A percentile compares a stretch with the other conserved stretches of the same genome.
phyloP scores from a whole-genome alignment of 305 asterid species.

The Solanum hybrid region DNA sequence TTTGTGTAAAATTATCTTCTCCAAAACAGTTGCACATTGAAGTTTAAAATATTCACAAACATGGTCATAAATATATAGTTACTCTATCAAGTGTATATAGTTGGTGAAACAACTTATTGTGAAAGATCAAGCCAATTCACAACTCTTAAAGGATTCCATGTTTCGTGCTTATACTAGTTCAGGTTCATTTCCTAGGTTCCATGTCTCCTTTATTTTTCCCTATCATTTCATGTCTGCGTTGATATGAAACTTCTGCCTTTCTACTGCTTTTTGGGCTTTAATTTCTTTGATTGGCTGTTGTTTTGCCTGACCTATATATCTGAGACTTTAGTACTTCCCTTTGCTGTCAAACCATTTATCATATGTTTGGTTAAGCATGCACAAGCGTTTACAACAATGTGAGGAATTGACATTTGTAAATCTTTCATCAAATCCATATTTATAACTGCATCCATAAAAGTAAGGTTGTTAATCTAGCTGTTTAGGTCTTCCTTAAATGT shows the following conservation, averaged over 20 bases:
- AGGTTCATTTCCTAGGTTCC: not conserved
- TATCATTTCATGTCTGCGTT: not conserved
- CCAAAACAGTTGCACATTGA: not conserved
- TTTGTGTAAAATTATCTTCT: not conserved
- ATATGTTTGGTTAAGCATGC: not conserved
- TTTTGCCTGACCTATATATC: not conserved
- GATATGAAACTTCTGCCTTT: not conserved
- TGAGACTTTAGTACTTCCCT: not conserved
- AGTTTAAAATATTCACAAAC: not conserved
- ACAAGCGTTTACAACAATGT: not conserved
- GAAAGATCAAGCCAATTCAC: not conserved
- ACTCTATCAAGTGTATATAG: not conserved
- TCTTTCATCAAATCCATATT: not conserved
- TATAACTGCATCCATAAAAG: not conserved
- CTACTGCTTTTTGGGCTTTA: not conserved
- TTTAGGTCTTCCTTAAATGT: not conserved
- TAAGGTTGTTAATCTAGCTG: not conserved
- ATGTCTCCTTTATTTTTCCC: not conserved
- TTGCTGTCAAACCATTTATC: not conserved
- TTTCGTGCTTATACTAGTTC: not conserved
- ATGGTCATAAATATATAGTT: not conserved
- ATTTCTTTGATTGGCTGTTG: not conserved
- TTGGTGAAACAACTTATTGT: not conserved
- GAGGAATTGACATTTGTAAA: not conserved
- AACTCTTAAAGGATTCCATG: not conserved